These are phyloP conservation scores for Suillus bovinus DNA, from an alignment of 768 basidiomycete genomes.

Conservation along the genomic window DNA sequence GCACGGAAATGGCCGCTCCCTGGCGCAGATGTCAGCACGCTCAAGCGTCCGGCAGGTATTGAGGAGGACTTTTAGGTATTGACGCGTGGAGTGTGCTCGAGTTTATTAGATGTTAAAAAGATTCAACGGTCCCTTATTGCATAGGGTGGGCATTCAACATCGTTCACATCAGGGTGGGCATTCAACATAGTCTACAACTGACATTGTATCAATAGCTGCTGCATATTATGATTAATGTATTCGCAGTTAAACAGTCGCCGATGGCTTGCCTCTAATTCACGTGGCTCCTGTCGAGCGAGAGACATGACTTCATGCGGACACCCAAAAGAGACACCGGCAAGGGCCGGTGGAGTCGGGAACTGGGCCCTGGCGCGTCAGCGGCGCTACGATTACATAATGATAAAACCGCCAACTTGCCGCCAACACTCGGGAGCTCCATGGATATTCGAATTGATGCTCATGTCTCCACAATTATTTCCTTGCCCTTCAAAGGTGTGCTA, in stretches of 20 bases:
- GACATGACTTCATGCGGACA: background rate
- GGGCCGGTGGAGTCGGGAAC: no score
- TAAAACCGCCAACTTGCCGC: no score
- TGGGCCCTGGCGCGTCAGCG: no score
- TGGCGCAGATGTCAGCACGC: conserved; percentile 60
- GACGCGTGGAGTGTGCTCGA: conserved; percentile 2
- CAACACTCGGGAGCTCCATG: background rate
- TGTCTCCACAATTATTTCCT: background rate
- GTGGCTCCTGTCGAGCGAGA: background rate
- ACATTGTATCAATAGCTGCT: conserved; percentile 29
- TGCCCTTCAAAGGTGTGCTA: no score
- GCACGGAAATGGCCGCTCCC: conserved; percentile 91
- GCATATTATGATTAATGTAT: conserved; percentile 5
- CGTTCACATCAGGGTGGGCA: conserved; percentile 25
- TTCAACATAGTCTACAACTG: conserved; percentile 34
- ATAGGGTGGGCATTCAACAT: conserved; percentile 22
- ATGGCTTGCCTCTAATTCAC: background rate
- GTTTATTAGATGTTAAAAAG: conserved; percentile 30
- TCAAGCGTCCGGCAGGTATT: conserved; percentile 63
- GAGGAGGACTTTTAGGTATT: conserved; percentile 46
- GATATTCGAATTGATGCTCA: no score
- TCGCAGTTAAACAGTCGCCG: background rate
- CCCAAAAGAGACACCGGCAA: no score
- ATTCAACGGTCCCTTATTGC: conserved; percentile 53
- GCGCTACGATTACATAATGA: no score